These are phyloP conservation scores for Trifolium subterraneum DNA, from an alignment of 306 rosid species.

Conservation along the genomic window DNA sequence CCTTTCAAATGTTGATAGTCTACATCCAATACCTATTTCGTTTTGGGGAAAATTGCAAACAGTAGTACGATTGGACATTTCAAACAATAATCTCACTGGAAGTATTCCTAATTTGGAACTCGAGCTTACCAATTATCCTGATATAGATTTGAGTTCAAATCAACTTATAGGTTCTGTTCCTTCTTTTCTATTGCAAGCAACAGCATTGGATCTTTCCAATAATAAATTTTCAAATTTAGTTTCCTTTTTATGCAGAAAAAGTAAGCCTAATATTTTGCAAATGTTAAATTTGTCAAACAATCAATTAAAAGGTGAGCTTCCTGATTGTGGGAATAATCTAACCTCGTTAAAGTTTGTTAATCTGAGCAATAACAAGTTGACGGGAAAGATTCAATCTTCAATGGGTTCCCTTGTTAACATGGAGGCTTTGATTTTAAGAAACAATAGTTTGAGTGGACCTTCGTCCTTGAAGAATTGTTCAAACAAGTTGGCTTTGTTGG, in stretches of 20 bases:
- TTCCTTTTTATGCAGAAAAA: background rate
- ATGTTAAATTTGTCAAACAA: constrained; percentile 28
- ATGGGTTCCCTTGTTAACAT: background rate
- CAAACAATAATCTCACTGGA: no score
- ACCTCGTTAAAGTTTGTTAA: background rate
- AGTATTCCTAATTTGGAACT: no score
- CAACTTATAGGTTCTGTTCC: constrained; percentile 25
- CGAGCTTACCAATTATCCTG: no score
- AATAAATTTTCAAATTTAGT: constrained; percentile 2
- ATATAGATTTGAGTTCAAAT: constrained; percentile 15
- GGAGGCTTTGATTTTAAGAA: constrained; percentile 21
- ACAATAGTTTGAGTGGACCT: constrained; percentile 25
- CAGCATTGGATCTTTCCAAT: background rate
- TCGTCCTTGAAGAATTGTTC: constrained; percentile 13
- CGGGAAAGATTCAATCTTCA: background rate
- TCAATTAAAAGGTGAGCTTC: background rate
- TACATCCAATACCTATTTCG: background rate
- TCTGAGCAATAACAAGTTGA: constrained; percentile 22
- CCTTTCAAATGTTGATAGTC: background rate
- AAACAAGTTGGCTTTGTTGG: constrained; percentile 6
- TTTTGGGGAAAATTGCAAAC: no score
- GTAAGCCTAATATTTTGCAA: background rate
- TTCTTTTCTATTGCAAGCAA: background rate
- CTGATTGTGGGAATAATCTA: constrained; percentile 28
- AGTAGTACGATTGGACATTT: no score